phyloP scores from a whole-genome alignment of 2,329 filamentous ascomycete genomes.

The Trichophyton equinum region DNA sequence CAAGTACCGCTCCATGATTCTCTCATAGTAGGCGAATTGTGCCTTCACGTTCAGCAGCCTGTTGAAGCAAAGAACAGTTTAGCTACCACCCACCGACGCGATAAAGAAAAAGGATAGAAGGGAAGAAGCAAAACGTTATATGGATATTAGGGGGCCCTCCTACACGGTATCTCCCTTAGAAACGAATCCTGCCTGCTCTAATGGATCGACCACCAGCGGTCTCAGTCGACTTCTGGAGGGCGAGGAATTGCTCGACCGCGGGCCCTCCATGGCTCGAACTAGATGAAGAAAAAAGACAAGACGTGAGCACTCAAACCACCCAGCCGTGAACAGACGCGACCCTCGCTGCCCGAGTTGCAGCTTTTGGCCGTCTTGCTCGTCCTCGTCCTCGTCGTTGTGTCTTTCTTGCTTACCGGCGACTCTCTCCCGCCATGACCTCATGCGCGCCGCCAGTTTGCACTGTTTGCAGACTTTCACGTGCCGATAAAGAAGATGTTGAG shows the following conservation, averaged over 20 bases:
- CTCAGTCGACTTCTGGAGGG: conserved; percentile 54
- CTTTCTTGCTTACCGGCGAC: neutral
- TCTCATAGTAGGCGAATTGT: conserved; percentile 76
- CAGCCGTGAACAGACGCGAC: neutral
- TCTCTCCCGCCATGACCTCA: neutral
- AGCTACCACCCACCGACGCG: neutral
- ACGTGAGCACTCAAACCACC: neutral
- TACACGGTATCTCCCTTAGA: conserved; percentile 86
- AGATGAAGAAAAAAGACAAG: neutral
- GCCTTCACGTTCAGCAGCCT: conserved; percentile 62
- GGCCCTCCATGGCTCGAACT: neutral
- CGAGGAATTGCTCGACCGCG: conserved; percentile 7
- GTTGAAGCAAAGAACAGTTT: neutral
- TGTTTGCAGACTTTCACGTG: conserved; percentile 2
- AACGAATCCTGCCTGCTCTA: conserved; percentile 71
- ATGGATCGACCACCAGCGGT: conserved; percentile 56
- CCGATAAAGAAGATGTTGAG: conserved; percentile 20
- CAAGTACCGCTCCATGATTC: conserved; percentile 80
- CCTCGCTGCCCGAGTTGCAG: neutral
- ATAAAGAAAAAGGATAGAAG: neutral
- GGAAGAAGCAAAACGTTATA: neutral
- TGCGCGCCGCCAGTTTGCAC: conserved; percentile 1
- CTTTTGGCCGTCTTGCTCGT: neutral
- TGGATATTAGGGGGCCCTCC: conserved; percentile 6
- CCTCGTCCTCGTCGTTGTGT: neutral